Base-by-base conservation (phyloP, 1,139 yeast genomes). In the Citeromyces hawaiiensis region DNA sequence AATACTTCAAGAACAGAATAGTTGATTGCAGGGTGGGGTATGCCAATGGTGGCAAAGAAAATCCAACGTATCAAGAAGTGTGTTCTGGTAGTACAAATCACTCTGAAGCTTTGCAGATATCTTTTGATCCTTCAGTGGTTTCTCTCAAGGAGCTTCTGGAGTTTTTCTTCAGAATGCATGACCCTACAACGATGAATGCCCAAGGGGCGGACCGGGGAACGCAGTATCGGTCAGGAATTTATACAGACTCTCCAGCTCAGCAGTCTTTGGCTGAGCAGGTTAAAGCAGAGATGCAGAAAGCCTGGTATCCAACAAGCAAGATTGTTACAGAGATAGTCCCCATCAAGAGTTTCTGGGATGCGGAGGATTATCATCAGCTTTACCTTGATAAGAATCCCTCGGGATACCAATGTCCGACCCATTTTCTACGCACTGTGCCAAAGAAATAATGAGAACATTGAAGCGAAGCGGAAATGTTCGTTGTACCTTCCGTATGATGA, bases 331-430 rank as follows among this genome's bases (percentile, higher is more conserved):
- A 63, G 39, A 73, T 88, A 41, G 83, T 74, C 51, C 82, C 85
- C 13, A 69, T 85, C 40, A 58, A 66, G 41, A 66, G 66, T 42
- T 91, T 86, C 70, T 79, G 79, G 64, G 96, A 88, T 54, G 97
- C 97, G 15, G 98, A 91, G 59, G 87, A 77, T 34, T 91, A 88
- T 57, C 97, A 91, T 57, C 97, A 91, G 55, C 54, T 70, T 45
- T 91, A 91, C 57, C 66, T 88, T 52, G 67, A 68, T 41, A 77
- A 74, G 53, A 86, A 88, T 55, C 94, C 96, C 1, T 61, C 64
- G 4, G 96, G 96, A 3, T 83, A 86, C 59, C 83, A 81, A 44
- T 88, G 97, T 57, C 93, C 96, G 18, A 76, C 88, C 4, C 97
- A 88, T 55, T 86, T 70, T 46, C 54, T 81, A 39, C 73, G 94